Evolutionary conservation across 1,139 yeast genomes (phyloP).

Genomic region (Kluyveromyces sp.): DNA sequence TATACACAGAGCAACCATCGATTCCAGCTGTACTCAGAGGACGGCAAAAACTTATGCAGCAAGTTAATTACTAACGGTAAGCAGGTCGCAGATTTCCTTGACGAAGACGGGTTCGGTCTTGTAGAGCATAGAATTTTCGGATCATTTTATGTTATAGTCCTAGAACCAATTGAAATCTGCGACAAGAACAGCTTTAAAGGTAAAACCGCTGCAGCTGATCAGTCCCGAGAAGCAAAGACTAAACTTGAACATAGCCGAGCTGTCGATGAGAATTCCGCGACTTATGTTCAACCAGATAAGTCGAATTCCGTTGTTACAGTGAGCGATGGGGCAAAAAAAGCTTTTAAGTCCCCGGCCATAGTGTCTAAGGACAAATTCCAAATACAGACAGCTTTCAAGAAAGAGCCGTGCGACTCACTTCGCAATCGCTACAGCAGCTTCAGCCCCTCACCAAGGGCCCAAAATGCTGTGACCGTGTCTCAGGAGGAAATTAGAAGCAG

Average conservation of each 20-base stretch:
- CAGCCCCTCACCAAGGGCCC: not conserved
- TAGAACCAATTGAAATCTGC: not conserved
- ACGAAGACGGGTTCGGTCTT: slow-evolving; percentile 20
- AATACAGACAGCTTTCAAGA: not conserved
- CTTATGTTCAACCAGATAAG: not conserved
- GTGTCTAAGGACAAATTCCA: not conserved
- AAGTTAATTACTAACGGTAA: slow-evolving; percentile 21
- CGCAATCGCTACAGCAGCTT: not conserved
- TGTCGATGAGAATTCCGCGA: not conserved
- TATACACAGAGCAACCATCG: slow-evolving; percentile 20
- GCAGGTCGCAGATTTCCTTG: slow-evolving; percentile 18
- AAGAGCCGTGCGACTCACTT: not conserved
- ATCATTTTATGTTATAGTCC: slow-evolving; percentile 22
- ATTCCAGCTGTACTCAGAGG: slow-evolving; percentile 23
- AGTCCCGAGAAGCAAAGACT: not conserved
- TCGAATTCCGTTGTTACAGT: not conserved
- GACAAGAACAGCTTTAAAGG: not conserved
- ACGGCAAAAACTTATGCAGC: slow-evolving; percentile 20
- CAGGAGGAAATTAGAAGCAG: slow-evolving; percentile 1
- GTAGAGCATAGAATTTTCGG: slow-evolving; percentile 28
- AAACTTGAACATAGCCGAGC: not conserved
- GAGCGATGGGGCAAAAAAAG: not conserved
- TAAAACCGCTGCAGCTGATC: not conserved
- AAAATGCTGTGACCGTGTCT: not conserved
- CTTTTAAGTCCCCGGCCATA: slow-evolving; percentile 1